These are phyloP conservation scores for Parietaria judaica DNA, from an alignment of 306 rosid species.

Conservation along the genomic window DNA sequence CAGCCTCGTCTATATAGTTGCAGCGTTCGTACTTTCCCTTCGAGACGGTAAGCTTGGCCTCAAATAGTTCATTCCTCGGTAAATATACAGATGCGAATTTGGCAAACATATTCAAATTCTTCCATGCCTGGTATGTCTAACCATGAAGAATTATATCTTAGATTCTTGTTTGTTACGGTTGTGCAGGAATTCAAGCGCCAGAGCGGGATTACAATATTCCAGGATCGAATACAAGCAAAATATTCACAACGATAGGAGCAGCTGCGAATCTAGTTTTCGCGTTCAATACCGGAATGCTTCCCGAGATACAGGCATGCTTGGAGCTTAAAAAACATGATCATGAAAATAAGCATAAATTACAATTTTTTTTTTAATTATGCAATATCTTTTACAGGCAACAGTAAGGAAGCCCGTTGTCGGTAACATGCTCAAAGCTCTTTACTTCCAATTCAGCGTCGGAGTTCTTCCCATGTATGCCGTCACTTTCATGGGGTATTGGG, in stretches of 20 bases:
- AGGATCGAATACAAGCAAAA: slow-evolving; percentile 52
- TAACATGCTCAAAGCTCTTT: slow-evolving; percentile 83
- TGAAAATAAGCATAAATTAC: no score
- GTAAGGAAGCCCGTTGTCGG: slow-evolving; percentile 79
- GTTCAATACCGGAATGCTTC: slow-evolving; percentile 96
- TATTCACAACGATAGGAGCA: slow-evolving; percentile 80
- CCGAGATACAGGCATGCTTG: slow-evolving; percentile 81
- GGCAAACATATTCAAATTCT: no score
- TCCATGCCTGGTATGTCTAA: no score
- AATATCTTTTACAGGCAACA: slow-evolving; percentile 60
- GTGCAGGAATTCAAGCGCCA: slow-evolving; percentile 61
- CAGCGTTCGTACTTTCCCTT: slow-evolving; percentile 51
- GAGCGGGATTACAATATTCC: slow-evolving; percentile 69
- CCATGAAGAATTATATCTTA: no score
- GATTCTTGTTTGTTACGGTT: no score
- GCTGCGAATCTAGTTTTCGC: slow-evolving; percentile 90
- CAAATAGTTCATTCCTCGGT: no score
- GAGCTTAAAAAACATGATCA: not conserved
- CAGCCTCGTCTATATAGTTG: slow-evolving; percentile 54
- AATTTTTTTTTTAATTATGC: not conserved
- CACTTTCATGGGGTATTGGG: slow-evolving; percentile 87
- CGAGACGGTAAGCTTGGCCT: slow-evolving; percentile 56
- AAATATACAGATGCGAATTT: no score
- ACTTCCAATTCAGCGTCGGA: slow-evolving; percentile 82
- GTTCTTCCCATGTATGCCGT: slow-evolving; percentile 73